Conservation (phyloP, 2,329 filamentous ascomycete species). For the Dactylellina cionopaga region DNA sequence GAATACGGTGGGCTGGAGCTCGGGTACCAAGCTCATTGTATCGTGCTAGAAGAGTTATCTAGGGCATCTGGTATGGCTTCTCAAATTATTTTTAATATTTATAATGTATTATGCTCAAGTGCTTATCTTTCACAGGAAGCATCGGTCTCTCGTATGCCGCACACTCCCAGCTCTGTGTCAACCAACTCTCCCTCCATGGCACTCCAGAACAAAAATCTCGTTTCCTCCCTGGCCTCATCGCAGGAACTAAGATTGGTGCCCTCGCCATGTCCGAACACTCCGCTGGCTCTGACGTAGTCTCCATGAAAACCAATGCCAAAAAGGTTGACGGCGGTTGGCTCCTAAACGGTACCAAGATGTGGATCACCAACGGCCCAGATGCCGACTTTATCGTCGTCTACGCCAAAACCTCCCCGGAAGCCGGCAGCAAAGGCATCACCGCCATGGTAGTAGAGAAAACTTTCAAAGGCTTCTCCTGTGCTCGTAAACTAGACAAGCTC, state of each 20-base stretch:
- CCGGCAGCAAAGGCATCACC: slow-evolving; percentile 86
- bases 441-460: slow-evolving; percentile 84
- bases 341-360: slow-evolving; percentile 95
- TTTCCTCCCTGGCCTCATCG: slow-evolving; percentile 82
- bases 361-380: slow-evolving; percentile 97
- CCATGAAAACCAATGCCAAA: slow-evolving; percentile 88
- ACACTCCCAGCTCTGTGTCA: slow-evolving; percentile 94
- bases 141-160: slow-evolving; percentile 93
- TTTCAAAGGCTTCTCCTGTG: slow-evolving; percentile 80
- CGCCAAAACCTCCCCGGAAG: slow-evolving; percentile 86
- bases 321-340: slow-evolving; percentile 82
- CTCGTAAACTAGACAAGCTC: slow-evolving; percentile 94
- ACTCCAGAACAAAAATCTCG: slow-evolving; percentile 78
- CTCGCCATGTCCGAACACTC: slow-evolving; percentile 95
- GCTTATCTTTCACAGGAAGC: slow-evolving; percentile 61
- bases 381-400: slow-evolving; percentile 96
- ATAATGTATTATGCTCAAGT: slow-evolving; percentile 24
- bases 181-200: slow-evolving; percentile 93
- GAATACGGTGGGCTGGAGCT: slow-evolving; percentile 87
- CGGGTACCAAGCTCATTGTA: slow-evolving; percentile 95
- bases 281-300: slow-evolving; percentile 91
- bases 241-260: slow-evolving; percentile 82
- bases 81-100: neutral
- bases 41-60: slow-evolving; percentile 94
- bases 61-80: slow-evolving; percentile 74